Evolutionary conservation across 179 eudicot genomes (phyloP), one percentile per base, ranked within the genome.

Genomic region (Carnegiea gigantea): DNA sequence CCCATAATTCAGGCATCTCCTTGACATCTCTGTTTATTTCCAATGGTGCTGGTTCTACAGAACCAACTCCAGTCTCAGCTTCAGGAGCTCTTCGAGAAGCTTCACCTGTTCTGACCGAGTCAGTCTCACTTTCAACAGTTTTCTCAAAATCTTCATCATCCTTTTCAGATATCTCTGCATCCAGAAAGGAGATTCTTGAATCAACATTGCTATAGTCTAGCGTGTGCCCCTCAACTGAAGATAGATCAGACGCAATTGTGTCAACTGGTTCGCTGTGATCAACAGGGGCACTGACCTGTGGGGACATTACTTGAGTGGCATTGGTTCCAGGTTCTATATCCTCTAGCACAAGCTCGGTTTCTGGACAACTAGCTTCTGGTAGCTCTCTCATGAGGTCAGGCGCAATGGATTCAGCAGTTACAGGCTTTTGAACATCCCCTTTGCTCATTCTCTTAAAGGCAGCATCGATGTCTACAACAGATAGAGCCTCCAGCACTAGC

Each of bases 401-500:
- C 54, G 12, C 64, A 9, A 81, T 23, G 54, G 86, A 30, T 23
- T 87, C 85, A 26, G 77, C 53, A 80, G 68, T 60, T 76, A 75
- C 43, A 73, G 83, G 78, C 5, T 73, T 87, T 75, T 83, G 78
- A 64, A 76, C 80, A 64, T 78, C 91, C 59, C 67, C 83, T 59
- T 86, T 86, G 70, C 70, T 79, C 24, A 80, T 71, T 46, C 79
- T 73, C 79, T 33, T 75, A 57, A 84, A 85, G 44, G 75, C 86
- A 79, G 28, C 75, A 76, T 87, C 81, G 33, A 80, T 54, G 77
- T 83, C 87, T 77, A 84, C 82, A 77, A 84, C 54, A 72, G 82
- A 85, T 40, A 78, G 85, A 77, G 89, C 88, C 85, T 88, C 91
- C 40, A 78, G 14, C 53, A 9, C 80, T 40, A 70, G 78, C 82